phyloP scores from a whole-genome alignment of 768 basidiomycete genomes.

The Panaeolus papilionaceus region DNA sequence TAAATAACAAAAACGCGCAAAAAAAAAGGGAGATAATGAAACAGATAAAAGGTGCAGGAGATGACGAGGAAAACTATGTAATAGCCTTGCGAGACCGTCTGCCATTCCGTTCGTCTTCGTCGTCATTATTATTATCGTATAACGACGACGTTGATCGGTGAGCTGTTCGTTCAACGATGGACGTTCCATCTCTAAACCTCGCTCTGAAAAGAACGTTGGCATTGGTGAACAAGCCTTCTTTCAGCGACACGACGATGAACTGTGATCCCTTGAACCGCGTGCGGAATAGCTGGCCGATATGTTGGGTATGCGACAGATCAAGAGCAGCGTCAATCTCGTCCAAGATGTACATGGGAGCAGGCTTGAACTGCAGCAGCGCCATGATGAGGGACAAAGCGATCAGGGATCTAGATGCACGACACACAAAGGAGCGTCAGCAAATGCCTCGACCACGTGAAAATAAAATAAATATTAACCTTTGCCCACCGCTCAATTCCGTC shows the following conservation, averaged over 20 bases:
- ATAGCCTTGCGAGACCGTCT: constrained; percentile 32
- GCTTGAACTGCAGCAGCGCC: constrained; percentile 99
- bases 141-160: constrained; percentile 63
- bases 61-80: constrained; percentile 5
- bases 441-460: neutral
- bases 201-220: constrained; percentile 96
- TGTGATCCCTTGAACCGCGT: constrained; percentile 97
- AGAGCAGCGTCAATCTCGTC: constrained; percentile 99
- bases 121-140: constrained; percentile 40
- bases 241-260: constrained; percentile 96
- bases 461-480: constrained; percentile 64
- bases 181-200: constrained; percentile 93
- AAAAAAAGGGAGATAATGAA: constrained; percentile 11
- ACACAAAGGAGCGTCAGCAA: neutral
- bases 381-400: constrained; percentile 98
- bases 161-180: constrained; percentile 83
- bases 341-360: constrained; percentile 98
- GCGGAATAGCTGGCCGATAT: constrained; percentile 97
- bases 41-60: neutral
- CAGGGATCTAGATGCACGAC: constrained; percentile 55
- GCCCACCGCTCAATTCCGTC: constrained; percentile 96
- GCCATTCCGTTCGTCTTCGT: constrained; percentile 38
- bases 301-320: constrained; percentile 94
- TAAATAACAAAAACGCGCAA: constrained; percentile 4
- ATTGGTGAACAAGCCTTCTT: constrained; percentile 97